phyloP scores from a whole-genome alignment of 306 rosid species.

The Vigna trinervia region DNA sequence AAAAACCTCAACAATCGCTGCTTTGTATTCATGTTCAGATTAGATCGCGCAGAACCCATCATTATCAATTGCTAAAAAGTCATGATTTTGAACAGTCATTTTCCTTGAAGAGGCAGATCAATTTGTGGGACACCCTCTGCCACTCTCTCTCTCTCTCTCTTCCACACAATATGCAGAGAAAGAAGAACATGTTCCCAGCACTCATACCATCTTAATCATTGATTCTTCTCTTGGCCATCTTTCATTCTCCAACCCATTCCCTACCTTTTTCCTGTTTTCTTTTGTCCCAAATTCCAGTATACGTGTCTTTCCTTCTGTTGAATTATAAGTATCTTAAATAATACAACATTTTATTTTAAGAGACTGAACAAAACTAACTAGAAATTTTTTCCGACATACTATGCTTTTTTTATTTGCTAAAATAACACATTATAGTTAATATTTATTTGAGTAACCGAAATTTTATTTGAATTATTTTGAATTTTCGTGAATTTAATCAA shows the following conservation, averaged over 20 bases:
- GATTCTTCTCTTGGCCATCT: background rate
- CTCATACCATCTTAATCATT: background rate
- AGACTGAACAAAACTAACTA: too few species aligned
- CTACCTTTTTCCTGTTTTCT: background rate
- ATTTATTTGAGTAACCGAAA: too few species aligned
- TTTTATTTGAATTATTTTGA: too few species aligned
- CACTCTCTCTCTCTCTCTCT: background rate
- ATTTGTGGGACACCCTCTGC: slow-evolving; percentile 30
- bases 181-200: background rate
- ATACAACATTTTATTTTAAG: too few species aligned
- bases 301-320: background rate
- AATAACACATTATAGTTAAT: too few species aligned
- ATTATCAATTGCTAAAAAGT: background rate
- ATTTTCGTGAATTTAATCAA: too few species aligned
- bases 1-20: background rate
- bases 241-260: background rate
- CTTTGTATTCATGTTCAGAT: slow-evolving; percentile 4
- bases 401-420: too few species aligned
- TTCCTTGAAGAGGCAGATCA: background rate
- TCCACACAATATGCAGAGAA: background rate
- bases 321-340: too few species aligned
- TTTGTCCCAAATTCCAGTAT: background rate
- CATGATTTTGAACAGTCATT: background rate
- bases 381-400: too few species aligned
- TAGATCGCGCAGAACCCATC: background rate